Base-by-base conservation (phyloP, 2,329 filamentous ascomycete genomes). In the Penicillium sp. region DNA sequence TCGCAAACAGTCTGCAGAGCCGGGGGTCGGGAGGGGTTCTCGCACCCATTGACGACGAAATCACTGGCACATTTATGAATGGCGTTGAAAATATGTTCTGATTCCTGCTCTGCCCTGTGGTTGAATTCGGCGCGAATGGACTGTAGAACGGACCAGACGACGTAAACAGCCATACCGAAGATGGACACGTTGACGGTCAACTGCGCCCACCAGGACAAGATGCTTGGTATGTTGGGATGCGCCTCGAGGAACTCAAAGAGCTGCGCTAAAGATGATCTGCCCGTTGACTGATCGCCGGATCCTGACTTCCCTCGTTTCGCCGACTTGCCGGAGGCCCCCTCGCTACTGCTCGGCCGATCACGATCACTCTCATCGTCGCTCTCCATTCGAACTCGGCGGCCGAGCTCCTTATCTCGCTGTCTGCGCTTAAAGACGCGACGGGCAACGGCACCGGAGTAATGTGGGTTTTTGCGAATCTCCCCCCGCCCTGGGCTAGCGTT, bases 41-140 rank as follows among this genome's bases (percentile, higher is more conserved):
- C 82, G 70, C 94, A 99, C 30, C 80, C 79, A 65, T 99, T 99
- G 41, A 85, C 80, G 2, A 80, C 76, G 70, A 88, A 99, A 57
- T 93, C 80, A 32, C 83, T 82, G 2, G 83, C 81, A 69, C 94
- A 99, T 6, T 80, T 77, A 1, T 84, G 80, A 69, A 94, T 94
- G 57, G 91, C 85, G 9, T 84, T 82, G 54, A 92, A 73, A 18
- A 94, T 83, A 12, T 84, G 82, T 2, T 83, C 78, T n/a, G 85
- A 84, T 10, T 85, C 86, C 48, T 85, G 84, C 37, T 87, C 80
- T 8, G 87, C 85, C 29, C 88, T 89, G 46, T 87, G 84, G 54
- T 85, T 79, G 27, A 96, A 86, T 68, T 97, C 92, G 20, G 82
- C 80, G 12, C 86, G 85, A 46, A 94, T 84, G 7, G 89, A 87